These are phyloP conservation scores for Blastobotrys proliferans DNA, from an alignment of 1,139 yeast genomes.

Conservation along the genomic window DNA sequence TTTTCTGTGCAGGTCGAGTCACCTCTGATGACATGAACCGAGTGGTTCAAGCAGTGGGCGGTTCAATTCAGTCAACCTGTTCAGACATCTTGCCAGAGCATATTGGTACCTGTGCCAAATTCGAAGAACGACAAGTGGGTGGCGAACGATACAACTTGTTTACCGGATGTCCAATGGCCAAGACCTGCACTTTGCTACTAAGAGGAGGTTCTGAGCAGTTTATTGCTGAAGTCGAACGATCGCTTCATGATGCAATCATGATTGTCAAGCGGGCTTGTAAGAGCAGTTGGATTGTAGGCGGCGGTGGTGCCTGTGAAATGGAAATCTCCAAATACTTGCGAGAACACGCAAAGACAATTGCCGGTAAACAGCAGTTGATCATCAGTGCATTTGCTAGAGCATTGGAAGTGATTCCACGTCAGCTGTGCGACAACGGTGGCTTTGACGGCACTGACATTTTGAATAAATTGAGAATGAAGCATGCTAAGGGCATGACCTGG, in stretches of 20 bases:
- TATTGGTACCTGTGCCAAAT: constrained; percentile 78
- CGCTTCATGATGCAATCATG: constrained; percentile 97
- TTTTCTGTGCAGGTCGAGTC: constrained; percentile 98
- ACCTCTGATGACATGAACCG: constrained; percentile 85
- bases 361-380: constrained; percentile 93
- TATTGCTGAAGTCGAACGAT: constrained; percentile 96
- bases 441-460: constrained; percentile 91
- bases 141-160: constrained; percentile 91
- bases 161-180: constrained; percentile 87
- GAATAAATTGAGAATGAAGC: constrained; percentile 86
- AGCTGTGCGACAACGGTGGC: constrained; percentile 96
- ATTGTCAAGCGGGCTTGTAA: constrained; percentile 92
- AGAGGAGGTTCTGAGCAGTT: constrained; percentile 99
- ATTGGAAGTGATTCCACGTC: constrained; percentile 93
- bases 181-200: constrained; percentile 86
- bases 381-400: constrained; percentile 93
- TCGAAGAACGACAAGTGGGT: constrained; percentile 95
- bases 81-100: constrained; percentile 68
- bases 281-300: constrained; percentile 86
- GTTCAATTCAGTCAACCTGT: constrained; percentile 81
- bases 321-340: constrained; percentile 85
- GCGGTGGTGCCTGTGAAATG: constrained; percentile 99
- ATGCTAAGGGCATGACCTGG: constrained; percentile 90
- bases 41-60: constrained; percentile 93
- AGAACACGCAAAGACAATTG: constrained; percentile 79